These are phyloP conservation scores for Termitomyces titanicus DNA, from an alignment of 768 basidiomycete genomes.

Conservation along the genomic window DNA sequence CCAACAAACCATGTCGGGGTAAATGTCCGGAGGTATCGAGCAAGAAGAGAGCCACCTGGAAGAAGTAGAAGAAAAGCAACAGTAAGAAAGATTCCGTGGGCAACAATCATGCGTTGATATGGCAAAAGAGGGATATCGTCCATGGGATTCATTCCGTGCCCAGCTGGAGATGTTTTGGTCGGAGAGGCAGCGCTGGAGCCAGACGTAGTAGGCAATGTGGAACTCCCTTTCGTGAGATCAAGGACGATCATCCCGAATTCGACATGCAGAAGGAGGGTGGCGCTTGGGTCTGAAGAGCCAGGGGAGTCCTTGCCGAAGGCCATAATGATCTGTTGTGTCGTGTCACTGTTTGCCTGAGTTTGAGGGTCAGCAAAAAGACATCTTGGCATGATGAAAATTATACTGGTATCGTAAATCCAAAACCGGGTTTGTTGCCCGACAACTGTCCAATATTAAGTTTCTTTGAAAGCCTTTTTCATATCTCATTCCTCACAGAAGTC, in stretches of 20 bases:
- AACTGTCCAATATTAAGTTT: slow-evolving; percentile 24
- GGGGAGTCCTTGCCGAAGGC: slow-evolving; percentile 54
- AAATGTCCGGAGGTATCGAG: slow-evolving; percentile 51
- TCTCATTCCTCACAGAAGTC: slow-evolving; percentile 30
- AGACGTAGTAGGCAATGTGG: slow-evolving; percentile 19
- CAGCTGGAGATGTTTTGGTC: slow-evolving; percentile 9
- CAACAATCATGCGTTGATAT: slow-evolving; percentile 48
- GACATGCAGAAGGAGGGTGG: slow-evolving; percentile 45
- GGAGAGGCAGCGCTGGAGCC: slow-evolving; percentile 16
- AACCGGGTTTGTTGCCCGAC: slow-evolving; percentile 37
- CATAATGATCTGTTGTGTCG: slow-evolving; percentile 49
- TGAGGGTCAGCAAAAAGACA: background rate
- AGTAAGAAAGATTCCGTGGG: slow-evolving; percentile 49
- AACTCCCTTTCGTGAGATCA: slow-evolving; percentile 42
- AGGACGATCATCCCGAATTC: slow-evolving; percentile 38
- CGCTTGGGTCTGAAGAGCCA: slow-evolving; percentile 37
- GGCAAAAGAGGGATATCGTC: slow-evolving; percentile 36
- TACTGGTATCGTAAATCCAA: slow-evolving; percentile 16
- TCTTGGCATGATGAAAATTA: background rate
- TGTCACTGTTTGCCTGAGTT: slow-evolving; percentile 38
- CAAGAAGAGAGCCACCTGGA: slow-evolving; percentile 49
- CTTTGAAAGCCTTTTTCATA: background rate
- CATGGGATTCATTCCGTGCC: slow-evolving; percentile 15
- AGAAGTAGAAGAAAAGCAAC: slow-evolving; percentile 51
- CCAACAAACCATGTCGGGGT: slow-evolving; percentile 47